Base-by-base conservation (phyloP, 2,329 filamentous ascomycete species). In the Monosporascus sp. region DNA sequence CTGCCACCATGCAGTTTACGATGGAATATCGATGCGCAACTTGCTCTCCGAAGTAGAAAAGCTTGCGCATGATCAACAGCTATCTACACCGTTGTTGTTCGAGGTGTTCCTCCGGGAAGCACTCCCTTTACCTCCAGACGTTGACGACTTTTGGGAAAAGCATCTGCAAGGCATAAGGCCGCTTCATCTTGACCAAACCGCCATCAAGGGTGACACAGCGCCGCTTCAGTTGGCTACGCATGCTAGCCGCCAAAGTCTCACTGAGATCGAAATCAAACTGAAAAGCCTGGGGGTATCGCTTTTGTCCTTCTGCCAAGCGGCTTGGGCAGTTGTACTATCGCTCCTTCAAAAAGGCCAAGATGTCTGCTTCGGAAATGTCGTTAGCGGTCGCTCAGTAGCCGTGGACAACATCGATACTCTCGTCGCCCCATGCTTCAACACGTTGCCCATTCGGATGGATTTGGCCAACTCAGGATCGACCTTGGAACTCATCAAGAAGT, bases 371-470 rank as follows among this genome's bases (percentile, higher is more conserved):
- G 92, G 93, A 0, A 94, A 90, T 61, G 86, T 97, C 2, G 80
- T 93, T 52, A 92, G 84, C 63, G 91, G 92, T 1, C 84, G 92
- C 7, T 86, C 85, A 1, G 66, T 89, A 9, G 72, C 82, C 0
- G 68, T 92, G 3, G 78, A 87, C 6, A 81, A 79, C 0, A 74
- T 93, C 11, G 85, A 92, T 38, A 75, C 78, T 4, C 79, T 96
- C 6, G 81, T 95, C n/a, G 91, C 89, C 0, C 92, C 92, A 0
- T 96, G 91, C 67, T 96, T 97, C 76, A 97, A 96, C 65, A 96
- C 92, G 0, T 71, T 96, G 14, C 91, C 92, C 0, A 65, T 91
- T 2, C 81, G 90, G 26, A 71, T 84, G 17, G 71, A 82, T 35
- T 56, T 88, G 9, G 70, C 76, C 1, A 65, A 65, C 3, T 67